Conservation (phyloP, 2,329 filamentous ascomycete species). For the Apiospora marii region DNA sequence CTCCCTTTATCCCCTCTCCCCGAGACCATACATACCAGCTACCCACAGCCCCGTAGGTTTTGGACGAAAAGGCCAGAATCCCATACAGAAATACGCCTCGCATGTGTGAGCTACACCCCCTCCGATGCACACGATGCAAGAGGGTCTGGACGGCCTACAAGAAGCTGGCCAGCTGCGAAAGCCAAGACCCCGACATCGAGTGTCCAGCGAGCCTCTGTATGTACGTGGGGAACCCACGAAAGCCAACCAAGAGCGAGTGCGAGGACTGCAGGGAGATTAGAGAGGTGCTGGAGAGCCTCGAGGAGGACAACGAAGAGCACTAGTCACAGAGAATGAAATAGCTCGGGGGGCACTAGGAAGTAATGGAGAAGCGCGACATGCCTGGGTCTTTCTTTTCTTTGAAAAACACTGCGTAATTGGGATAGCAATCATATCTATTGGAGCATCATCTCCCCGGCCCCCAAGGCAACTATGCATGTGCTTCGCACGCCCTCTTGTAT, state of each 20-base stretch:
- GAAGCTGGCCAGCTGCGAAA: conserved; percentile 48
- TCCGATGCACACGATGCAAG: conserved; percentile 44
- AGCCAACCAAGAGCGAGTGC: conserved; percentile 44
- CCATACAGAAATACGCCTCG: not conserved
- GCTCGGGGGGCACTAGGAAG: not conserved
- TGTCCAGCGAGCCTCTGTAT: conserved; percentile 48
- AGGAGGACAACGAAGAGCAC: conserved; percentile 31
- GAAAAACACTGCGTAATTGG: not conserved
- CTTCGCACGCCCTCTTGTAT: not conserved
- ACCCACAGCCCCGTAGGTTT: not conserved
- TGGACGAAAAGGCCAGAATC: not conserved
- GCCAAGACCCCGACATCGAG: conserved; percentile 37
- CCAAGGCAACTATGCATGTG: not conserved
- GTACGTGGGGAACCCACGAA: conserved; percentile 45
- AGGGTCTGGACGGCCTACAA: conserved; percentile 43
- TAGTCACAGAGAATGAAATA: not conserved
- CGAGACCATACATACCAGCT: not conserved
- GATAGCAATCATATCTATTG: not conserved
- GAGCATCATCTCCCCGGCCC: not conserved
- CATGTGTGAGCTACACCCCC: conserved; percentile 50
- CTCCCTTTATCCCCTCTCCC: not conserved
- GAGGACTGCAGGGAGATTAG: conserved; percentile 39
- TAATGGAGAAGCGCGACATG: not conserved
- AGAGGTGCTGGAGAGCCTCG: conserved; percentile 40
- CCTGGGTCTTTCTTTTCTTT: not conserved